Percentiles rank a stretch among this genome's conserved stretches.
phyloP scores from a whole-genome alignment of 345 rosid species.

The Salix dunnii region DNA sequence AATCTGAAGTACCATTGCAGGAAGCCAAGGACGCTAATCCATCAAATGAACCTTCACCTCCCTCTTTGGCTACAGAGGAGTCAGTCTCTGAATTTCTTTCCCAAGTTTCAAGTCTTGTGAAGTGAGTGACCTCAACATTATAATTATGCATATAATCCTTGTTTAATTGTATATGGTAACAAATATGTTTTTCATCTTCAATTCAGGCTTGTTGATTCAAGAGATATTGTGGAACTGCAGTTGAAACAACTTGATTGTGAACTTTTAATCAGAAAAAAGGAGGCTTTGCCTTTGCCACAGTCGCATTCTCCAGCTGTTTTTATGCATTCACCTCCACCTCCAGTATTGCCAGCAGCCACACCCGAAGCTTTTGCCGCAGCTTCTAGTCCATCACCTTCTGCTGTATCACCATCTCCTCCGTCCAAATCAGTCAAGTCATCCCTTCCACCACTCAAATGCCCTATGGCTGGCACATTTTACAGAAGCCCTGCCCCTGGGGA shows the following conservation, averaged over 20 bases:
- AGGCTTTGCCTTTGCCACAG: conserved; percentile 68
- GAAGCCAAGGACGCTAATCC: conserved; percentile 39
- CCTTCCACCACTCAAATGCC: conserved; percentile 70
- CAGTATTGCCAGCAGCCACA: conserved; percentile 34
- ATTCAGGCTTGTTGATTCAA: conserved; percentile 84
- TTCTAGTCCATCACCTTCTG: conserved; percentile 40
- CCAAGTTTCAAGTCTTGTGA: conserved; percentile 79
- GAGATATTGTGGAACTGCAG: conserved; percentile 82
- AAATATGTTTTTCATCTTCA: conserved; percentile 2
- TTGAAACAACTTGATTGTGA: conserved; percentile 86
- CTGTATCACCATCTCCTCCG: conserved; percentile 36
- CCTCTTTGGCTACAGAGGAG: conserved; percentile 53
- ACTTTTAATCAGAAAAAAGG: conserved; percentile 72
- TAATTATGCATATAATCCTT: not conserved
- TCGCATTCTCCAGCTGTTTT: conserved; percentile 48
- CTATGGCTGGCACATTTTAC: conserved; percentile 93
- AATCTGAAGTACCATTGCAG: conserved; percentile 33
- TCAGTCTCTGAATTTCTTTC: conserved; percentile 67
- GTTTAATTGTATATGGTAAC: not conserved
- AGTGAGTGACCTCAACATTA: conserved; percentile 40
- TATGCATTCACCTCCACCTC: conserved; percentile 53
- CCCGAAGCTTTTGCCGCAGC: conserved; percentile 39
- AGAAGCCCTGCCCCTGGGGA: conserved; percentile 73
- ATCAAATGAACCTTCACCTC: conserved; percentile 38
- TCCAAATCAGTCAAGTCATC: conserved; percentile 52